Evolutionary conservation across 192 early-diverging fungal genomes (phyloP).

Genomic region (Backusella psychrophila): DNA sequence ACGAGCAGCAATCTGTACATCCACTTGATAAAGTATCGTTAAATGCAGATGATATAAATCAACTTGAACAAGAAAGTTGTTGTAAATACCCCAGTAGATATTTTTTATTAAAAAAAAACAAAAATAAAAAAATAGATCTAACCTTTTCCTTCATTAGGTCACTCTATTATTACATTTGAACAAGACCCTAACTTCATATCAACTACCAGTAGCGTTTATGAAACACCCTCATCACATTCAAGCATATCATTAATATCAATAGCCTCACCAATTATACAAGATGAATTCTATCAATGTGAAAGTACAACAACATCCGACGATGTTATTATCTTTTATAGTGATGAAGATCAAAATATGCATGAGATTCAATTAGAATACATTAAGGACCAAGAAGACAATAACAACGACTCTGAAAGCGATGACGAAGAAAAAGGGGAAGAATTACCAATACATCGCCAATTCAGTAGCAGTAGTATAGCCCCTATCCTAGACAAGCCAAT

Average conservation of each 20-base stretch:
- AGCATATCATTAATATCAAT: not conserved
- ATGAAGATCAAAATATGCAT: constrained; percentile 8
- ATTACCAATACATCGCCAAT: not conserved
- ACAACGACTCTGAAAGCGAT: not conserved
- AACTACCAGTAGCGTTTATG: not conserved
- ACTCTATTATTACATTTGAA: constrained; percentile 2
- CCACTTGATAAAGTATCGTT: not conserved
- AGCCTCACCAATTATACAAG: not conserved
- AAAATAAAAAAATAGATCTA: not conserved
- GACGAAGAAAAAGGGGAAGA: not conserved
- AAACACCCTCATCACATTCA: not conserved
- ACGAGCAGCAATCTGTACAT: not conserved
- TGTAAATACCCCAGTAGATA: not conserved
- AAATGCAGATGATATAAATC: not conserved
- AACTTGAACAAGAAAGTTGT: not conserved
- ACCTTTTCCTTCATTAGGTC: not conserved
- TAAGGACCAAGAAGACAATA: not conserved
- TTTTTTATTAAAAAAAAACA: not conserved
- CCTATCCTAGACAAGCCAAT: not conserved
- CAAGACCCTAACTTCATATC: not conserved
- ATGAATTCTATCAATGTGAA: not conserved
- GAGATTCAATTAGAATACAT: not conserved
- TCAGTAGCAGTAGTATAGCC: not conserved
- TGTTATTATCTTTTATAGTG: not conserved
- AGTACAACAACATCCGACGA: not conserved